Percentiles rank a stretch among this genome's conserved stretches.
phyloP scores from a whole-genome alignment of 257 asterid species.

The Orobanche coerulescens region DNA sequence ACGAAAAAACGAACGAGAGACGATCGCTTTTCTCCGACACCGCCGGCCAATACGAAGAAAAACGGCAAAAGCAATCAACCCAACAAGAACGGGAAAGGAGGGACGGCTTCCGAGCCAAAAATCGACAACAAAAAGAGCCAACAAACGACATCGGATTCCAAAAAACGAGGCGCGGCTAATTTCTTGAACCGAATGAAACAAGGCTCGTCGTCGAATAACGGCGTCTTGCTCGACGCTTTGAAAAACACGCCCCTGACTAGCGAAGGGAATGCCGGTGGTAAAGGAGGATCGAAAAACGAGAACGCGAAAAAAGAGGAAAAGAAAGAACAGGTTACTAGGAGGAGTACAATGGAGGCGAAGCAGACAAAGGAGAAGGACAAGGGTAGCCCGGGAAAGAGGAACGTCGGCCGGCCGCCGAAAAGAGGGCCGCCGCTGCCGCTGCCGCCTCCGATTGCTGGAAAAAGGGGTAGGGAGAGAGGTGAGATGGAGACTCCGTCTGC shows the following conservation, averaged over 20 bases:
- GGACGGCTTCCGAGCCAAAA: constrained; percentile 37
- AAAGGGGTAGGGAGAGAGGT: constrained; percentile 40
- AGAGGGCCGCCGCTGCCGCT: constrained; percentile 41
- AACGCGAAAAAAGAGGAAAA: constrained; percentile 32
- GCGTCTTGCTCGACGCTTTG: constrained; percentile 42
- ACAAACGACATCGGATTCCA: constrained; percentile 36
- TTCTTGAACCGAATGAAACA: constrained; percentile 61
- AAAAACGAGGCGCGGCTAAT: constrained; percentile 53
- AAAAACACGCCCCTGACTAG: constrained; percentile 55
- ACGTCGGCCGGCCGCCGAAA: constrained; percentile 55
- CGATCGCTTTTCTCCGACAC: constrained; percentile 22
- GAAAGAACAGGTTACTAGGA: constrained; percentile 30
- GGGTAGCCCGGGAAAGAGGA: constrained; percentile 44
- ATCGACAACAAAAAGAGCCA: constrained; percentile 38
- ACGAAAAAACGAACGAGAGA: constrained; percentile 58
- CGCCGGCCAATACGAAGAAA: constrained; percentile 35
- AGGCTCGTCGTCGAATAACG: constrained; percentile 40
- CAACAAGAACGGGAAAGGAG: constrained; percentile 25
- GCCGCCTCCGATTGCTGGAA: constrained; percentile 22
- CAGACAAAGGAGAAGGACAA: constrained; percentile 36
- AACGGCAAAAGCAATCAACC: constrained; percentile 31
- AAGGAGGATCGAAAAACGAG: constrained; percentile 37
- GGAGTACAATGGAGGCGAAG: constrained; percentile 32
- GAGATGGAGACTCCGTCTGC: constrained; percentile 35
- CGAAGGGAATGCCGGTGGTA: constrained; percentile 22